A percentile compares a stretch with the other conserved stretches of the same genome.
These are phyloP conservation scores for Fraxinus excelsior DNA, from an alignment of 257 asterid genomes.

Conservation along the genomic window DNA sequence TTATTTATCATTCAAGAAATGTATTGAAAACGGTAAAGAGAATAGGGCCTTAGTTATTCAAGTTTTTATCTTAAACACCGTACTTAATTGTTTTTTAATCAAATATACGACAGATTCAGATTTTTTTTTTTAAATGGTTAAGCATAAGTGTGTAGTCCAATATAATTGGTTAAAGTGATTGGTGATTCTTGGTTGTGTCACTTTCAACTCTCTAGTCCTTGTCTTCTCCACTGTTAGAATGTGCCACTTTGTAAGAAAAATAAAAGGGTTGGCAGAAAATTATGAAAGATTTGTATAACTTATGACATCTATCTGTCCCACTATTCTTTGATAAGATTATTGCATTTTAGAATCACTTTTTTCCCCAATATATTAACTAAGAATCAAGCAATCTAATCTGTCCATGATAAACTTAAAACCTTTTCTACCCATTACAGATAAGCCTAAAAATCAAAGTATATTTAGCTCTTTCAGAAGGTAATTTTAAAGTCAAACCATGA, in stretches of 20 bases:
- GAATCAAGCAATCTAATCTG: slow-evolving; percentile 23
- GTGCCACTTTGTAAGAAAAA: slow-evolving; percentile 31
- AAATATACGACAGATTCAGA: too few species aligned
- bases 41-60: too few species aligned
- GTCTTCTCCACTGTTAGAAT: slow-evolving; percentile 41
- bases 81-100: too few species aligned
- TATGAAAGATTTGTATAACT: slow-evolving; percentile 26
- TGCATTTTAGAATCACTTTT: slow-evolving; percentile 26
- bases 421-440: neutral
- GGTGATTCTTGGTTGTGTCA: slow-evolving; percentile 43
- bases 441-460: neutral
- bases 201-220: slow-evolving; percentile 39
- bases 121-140: too few species aligned
- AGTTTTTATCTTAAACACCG: too few species aligned
- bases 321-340: slow-evolving; percentile 35
- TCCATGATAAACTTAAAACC: slow-evolving; percentile 7
- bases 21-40: too few species aligned
- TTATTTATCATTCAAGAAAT: too few species aligned
- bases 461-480: neutral
- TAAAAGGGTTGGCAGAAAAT: slow-evolving; percentile 21
- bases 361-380: neutral
- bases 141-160: slow-evolving; percentile 19
- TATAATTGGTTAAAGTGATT: slow-evolving; percentile 32
- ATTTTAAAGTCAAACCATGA: neutral
- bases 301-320: slow-evolving; percentile 38